Conservation (phyloP, 2,329 filamentous ascomycete species). For the Rhexocercosporidium sp. region DNA sequence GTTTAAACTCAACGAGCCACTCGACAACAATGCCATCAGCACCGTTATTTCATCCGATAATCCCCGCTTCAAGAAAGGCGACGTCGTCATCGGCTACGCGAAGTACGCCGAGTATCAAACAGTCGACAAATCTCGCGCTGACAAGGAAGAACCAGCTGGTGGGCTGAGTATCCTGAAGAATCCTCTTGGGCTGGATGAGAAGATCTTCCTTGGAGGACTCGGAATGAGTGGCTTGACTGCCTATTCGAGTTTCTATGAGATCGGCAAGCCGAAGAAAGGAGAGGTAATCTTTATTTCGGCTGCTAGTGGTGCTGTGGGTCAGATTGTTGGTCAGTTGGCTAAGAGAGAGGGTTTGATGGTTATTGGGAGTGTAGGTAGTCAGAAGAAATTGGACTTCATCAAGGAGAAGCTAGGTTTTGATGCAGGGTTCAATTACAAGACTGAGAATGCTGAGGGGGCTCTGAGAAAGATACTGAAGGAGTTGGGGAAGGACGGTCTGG, state of each 20-base stretch:
- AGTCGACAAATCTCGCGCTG: constrained; percentile 49
- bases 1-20: constrained; percentile 63
- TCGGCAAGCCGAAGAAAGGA: constrained; percentile 75
- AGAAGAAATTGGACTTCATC: constrained; percentile 75
- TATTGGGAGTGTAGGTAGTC: constrained; percentile 74
- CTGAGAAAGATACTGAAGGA: constrained; percentile 55
- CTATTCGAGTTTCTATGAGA: constrained; percentile 74
- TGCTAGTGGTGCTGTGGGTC: constrained; percentile 75
- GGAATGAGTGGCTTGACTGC: constrained; percentile 80
- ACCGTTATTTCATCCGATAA: constrained; percentile 72
- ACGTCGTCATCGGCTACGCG: constrained; percentile 62
- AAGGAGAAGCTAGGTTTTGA: constrained; percentile 75
- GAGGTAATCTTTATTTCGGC: constrained; percentile 79
- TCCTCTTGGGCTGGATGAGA: constrained; percentile 66
- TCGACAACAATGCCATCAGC: constrained; percentile 67
- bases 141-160: constrained; percentile 45
- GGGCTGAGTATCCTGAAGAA: constrained; percentile 65
- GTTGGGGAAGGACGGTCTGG: constrained; percentile 71
- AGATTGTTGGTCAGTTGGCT: constrained; percentile 75
- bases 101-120: constrained; percentile 71
- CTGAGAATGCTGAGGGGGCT: constrained; percentile 66
- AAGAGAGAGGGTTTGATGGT: constrained; percentile 76
- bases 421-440: constrained; percentile 80
- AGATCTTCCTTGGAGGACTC: constrained; percentile 73
- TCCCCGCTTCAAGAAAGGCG: constrained; percentile 66